phyloP scores from a whole-genome alignment of 169 alveolate genomes.

The Babesia caballi region DNA sequence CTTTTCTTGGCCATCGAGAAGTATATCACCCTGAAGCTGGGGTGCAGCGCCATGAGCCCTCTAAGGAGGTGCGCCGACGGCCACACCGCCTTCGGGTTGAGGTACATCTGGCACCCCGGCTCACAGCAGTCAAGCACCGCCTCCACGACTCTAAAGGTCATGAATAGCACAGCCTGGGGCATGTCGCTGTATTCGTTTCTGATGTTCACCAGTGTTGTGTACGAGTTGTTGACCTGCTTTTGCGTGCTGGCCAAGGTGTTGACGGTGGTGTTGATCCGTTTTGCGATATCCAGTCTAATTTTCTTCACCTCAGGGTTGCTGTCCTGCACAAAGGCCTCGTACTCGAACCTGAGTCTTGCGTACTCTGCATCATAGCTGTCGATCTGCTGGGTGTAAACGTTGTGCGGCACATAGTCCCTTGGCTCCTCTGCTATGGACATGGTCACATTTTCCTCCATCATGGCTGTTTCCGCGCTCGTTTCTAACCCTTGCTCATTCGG shows the following conservation, averaged over 20 bases:
- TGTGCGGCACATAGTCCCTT: slow-evolving; percentile 1
- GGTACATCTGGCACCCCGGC: slow-evolving; percentile 60
- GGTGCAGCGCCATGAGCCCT: background rate
- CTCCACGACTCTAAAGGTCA: slow-evolving; percentile 40
- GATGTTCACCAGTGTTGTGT: slow-evolving; percentile 5
- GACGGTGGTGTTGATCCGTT: slow-evolving; percentile 21
- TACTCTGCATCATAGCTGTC: slow-evolving; percentile 11
- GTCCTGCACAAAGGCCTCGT: slow-evolving; percentile 1
- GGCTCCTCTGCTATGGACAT: background rate
- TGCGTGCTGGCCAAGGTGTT: slow-evolving; percentile 53
- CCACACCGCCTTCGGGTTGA: slow-evolving; percentile 63
- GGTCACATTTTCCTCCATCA: background rate
- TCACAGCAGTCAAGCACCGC: slow-evolving; percentile 50
- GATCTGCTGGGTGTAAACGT: slow-evolving; percentile 4
- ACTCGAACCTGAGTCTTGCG: background rate
- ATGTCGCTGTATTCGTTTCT: slow-evolving; percentile 4
- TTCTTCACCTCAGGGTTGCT: slow-evolving; percentile 3
- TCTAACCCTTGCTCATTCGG: too few species aligned
- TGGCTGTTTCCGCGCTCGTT: background rate
- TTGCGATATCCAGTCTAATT: slow-evolving; percentile 25
- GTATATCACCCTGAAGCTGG: slow-evolving; percentile 3
- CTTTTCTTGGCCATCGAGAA: background rate
- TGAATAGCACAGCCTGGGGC: background rate
- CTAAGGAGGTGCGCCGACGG: slow-evolving; percentile 55
- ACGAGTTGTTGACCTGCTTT: slow-evolving; percentile 37